Evolutionary conservation across 2,329 filamentous ascomycete genomes (phyloP), one percentile per base, ranked within the genome.

Genomic region (Calonectria henricotiae): DNA sequence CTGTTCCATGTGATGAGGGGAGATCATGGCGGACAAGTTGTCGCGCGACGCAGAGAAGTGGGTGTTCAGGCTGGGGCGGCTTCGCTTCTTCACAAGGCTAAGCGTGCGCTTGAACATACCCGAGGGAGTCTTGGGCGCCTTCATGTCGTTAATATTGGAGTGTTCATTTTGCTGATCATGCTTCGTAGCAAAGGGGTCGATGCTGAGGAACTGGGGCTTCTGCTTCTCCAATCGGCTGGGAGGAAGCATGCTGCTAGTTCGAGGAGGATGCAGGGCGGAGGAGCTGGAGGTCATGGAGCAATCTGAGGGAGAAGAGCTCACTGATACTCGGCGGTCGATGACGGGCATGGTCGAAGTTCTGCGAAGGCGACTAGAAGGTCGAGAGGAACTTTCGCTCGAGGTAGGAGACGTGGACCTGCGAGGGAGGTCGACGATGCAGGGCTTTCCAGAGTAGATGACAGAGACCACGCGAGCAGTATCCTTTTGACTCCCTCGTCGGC

Each of bases 381-480:
- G 75, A 25, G 66, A 73, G 54, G 69, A 71, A 13, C 73, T 64
- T 44, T 76, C 79, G 64, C 79, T 76, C 11, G 82, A 83, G 70
- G 79, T 82, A 11, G 85, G 83, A 5, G 86, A 85, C 9, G 80
- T 74, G n/a, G 86, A 86, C 70, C 85, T 81, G 63, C 83, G 81
- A 37, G 82, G 80, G 17, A 90, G 81, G 72, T 90, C 82, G 69
- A 90, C 84, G 13, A 91, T 84, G 54, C 85, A 87, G 5, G 90
- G 90, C 81, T 89, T 90, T 68, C 89, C 89, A 3, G 87, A 84
- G 70, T 87, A 90, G 67, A 90, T 83, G 44, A 92, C 88, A 0
- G 89, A 89, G 13, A 92, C 88, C 2, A 87, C 83, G 63, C 88
- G 85, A 8, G 90, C 90, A 5, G 86, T 90, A 73, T 87, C 87